A percentile compares a stretch with the other conserved stretches of the same genome.
phyloP scores from a whole-genome alignment of 306 rosid genomes.

The Cicer yamashitae region DNA sequence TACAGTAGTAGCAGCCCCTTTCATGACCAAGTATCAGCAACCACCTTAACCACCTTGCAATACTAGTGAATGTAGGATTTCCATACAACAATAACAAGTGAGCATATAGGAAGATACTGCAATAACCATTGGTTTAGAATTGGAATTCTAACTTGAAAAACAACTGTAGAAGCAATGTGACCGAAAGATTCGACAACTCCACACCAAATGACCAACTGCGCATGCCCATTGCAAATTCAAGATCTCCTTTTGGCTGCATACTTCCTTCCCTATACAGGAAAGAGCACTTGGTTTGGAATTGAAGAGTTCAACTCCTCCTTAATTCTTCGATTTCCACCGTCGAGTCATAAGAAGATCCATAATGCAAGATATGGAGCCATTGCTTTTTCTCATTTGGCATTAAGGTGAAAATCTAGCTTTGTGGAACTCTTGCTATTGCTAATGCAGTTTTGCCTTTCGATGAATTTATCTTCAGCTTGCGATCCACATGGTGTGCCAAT shows the following conservation, averaged over 20 bases:
- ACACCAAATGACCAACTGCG: conserved; percentile 19
- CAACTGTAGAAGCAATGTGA: conserved; percentile 17
- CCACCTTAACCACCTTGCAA: conserved; percentile 5
- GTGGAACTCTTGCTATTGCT: conserved; percentile 32
- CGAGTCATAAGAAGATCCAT: conserved; percentile 23
- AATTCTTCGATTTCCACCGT: conserved; percentile 14
- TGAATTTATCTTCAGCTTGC: conserved; percentile 9
- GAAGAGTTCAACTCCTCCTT: conserved; percentile 27
- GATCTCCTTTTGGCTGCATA: conserved; percentile 31
- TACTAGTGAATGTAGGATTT: conserved; percentile 12
- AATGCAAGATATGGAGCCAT: conserved; percentile 18
- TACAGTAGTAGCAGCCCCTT: conserved; percentile 4
- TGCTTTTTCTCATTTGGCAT: conserved; percentile 33
- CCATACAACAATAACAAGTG: conserved; percentile 24
- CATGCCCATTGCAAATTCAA: conserved; percentile 25
- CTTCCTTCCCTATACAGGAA: conserved; percentile 4
- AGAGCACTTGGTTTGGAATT: conserved; percentile 23
- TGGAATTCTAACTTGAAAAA: conserved; percentile 13
- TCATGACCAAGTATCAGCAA: conserved; percentile 2
- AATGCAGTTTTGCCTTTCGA: conserved; percentile 23
- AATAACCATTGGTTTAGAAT: conserved; percentile 30
- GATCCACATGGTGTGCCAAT: background rate
- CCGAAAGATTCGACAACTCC: conserved; percentile 22
- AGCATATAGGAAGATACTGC: conserved; percentile 32
- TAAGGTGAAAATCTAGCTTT: conserved; percentile 28